Base-by-base conservation (phyloP, 2,329 filamentous ascomycete species). In the Macrophomina tecta region DNA sequence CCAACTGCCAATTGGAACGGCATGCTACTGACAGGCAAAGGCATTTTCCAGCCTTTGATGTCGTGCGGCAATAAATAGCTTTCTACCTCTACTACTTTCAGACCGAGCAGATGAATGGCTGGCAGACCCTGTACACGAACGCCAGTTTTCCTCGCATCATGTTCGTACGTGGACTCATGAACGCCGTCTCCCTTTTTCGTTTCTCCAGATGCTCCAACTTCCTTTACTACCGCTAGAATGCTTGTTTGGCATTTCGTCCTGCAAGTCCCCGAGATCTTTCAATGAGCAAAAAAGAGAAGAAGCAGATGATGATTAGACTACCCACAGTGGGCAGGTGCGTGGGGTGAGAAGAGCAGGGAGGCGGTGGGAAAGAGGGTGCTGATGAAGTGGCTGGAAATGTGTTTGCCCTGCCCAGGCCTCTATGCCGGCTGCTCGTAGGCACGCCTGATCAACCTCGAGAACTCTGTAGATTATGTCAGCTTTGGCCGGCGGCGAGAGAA, bases 371-470 rank as follows among this genome's bases (percentile, higher is more conserved):
- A n/a, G 56, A 16, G 42, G 32, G 30, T 61, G 38, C 16, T n/a
- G 8, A 36, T 49, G 45, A 5, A 3, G 7, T 51, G 48, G 7
- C 18, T 46, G 42, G 42, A 8, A 8, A 23, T n/a, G 8, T 14
- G n/a, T 28, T 0, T 38, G 16, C 7, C 11, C 32, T 34, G 8
- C 28, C 55, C 28, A 45, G 40, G 30, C 58, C 34, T 46, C 36
- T 72, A 81, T 56, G 87, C 89, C 68, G 88, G 87, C 79, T 94
- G 91, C 83, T 97, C 93, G 85, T 93, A 97, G 60, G 92, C 91
- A 75, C 94, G 87, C 80, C 91, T 87, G 70, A 97, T 88, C 69
- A 97, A 89, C 72, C 92, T 86, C 63, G 88, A 84, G 80, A 94
- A 94, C 83, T 93, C 76, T 78, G 68, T 4, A 56, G 9, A 55